Percentiles rank a stretch among this genome's conserved stretches.
Evolutionary conservation across 495 filamentous ascomycete species (phyloP).

Genomic region (Symbiotaphrina buchneri): DNA sequence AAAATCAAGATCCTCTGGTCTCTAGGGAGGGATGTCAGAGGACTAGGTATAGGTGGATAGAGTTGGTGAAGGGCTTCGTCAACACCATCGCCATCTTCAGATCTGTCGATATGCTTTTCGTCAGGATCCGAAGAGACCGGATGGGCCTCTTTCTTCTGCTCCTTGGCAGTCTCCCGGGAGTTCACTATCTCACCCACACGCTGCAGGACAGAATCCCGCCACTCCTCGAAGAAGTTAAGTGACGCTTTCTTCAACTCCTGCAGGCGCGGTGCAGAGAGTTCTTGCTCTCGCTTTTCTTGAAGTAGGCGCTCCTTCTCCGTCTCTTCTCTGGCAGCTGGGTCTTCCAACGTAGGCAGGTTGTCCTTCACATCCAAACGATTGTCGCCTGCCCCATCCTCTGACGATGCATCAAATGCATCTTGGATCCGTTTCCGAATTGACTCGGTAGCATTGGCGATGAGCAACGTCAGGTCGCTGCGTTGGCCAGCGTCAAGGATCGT

Average conservation of each 20-base stretch:
- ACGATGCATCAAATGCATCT: background rate
- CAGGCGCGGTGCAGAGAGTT: background rate
- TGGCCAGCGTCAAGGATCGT: background rate
- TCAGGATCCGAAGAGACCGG: background rate
- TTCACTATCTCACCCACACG: slow-evolving; percentile 45
- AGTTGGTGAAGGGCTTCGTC: slow-evolving; percentile 13
- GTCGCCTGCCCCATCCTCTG: no score
- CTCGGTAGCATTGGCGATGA: slow-evolving; percentile 1
- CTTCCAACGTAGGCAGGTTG: no score
- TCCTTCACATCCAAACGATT: no score
- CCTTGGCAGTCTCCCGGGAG: slow-evolving; percentile 19
- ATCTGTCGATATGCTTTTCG: slow-evolving; percentile 5
- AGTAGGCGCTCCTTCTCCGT: background rate
- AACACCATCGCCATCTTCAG: slow-evolving; percentile 6
- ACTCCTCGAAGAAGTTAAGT: slow-evolving; percentile 37
- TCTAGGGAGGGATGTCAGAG: slow-evolving; percentile 15
- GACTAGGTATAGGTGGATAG: slow-evolving; percentile 23
- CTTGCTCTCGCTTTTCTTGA: slow-evolving; percentile 1
- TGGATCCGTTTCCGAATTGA: slow-evolving; percentile 2
- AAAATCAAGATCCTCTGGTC: slow-evolving; percentile 22
- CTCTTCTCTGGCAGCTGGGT: background rate
- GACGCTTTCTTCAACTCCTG: slow-evolving; percentile 6
- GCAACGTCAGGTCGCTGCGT: slow-evolving; percentile 1
- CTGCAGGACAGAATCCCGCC: slow-evolving; percentile 34
- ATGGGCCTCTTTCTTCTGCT: background rate